A percentile compares a stretch with the other conserved stretches of the same genome.
Conservation (phyloP, 208 protist species). For the Acanthamoeba divionensis region DNA sequence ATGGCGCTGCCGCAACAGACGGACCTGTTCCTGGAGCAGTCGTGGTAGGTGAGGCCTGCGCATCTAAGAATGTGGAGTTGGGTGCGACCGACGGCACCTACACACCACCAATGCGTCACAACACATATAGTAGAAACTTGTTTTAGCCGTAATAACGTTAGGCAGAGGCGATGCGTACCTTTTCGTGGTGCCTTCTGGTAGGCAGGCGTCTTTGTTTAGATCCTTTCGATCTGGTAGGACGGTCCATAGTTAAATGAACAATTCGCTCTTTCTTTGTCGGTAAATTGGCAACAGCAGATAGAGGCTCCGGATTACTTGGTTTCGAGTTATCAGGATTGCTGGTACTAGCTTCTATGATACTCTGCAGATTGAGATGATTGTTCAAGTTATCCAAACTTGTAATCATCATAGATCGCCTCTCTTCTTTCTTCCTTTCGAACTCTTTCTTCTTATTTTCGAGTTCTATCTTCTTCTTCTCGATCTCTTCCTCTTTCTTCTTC, state of each 20-base stretch:
- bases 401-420: not conserved
- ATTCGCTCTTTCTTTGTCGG: not conserved
- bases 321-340: not conserved
- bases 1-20: not conserved
- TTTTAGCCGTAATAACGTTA: no score
- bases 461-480: not conserved
- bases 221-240: not conserved
- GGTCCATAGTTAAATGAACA: not conserved
- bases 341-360: no score
- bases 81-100: not conserved
- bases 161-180: not conserved
- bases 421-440: not conserved
- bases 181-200: constrained; percentile 9
- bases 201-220: not conserved
- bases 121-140: no score
- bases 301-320: not conserved
- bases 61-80: not conserved
- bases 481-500: not conserved
- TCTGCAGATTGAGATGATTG: no score
- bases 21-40: not conserved
- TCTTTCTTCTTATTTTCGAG: constrained; percentile 33
- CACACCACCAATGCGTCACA: not conserved
- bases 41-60: not conserved
- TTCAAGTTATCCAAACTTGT: not conserved
- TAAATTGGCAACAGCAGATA: no score